Base-by-base conservation (phyloP, 805 yeast species). In the Candida ipomoeae region DNA sequence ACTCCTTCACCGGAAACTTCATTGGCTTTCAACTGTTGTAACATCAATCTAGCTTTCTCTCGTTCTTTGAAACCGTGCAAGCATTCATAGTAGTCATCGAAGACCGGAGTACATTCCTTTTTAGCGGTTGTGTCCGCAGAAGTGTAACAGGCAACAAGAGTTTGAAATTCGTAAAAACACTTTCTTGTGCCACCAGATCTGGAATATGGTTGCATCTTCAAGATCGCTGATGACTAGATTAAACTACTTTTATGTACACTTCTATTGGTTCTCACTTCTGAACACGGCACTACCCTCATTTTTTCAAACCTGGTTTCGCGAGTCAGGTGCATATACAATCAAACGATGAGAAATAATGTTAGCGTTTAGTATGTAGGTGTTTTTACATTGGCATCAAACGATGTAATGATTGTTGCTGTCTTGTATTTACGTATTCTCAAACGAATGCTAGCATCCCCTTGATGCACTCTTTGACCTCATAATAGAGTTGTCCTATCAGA, bases 381-480 rank as follows among this genome's bases (percentile, higher is more conserved):
- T 26, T 23, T 26, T 26, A 26, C 11, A 26, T 26, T 26, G 29
- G 29, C 4, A 26, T 26, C 13, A 26, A 26, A 26, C 11, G 29
- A 26, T 26, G 29, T 26, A 26, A 26, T 26, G 29, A 8, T 26
- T 3, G 10, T 13, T 37, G 21, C 8, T 18, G 40, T 20, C 17
- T 20, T 37, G 10, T 37, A 37, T 20, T 14, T 7, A 14, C n/a
- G 3, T 21, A 20, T 20, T 32, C 3, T 21, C 67, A 86, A 29
- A 87, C 84, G 63, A 82, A 84, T 1, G 94, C 94, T 55, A 87
- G 68, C 89, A 86, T 83, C 38, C 76, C 81, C 52, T 87, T 77
- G 15, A 90, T 86, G 46, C 85, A 74, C 33, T 79, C 79, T 63
- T 89, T 83, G 7, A 90, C 90, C 51, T 82, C 78, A 66, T 90